Evolutionary conservation across 2,329 filamentous ascomycete genomes (phyloP).

Genomic region (Emmonsiellopsis sp.): DNA sequence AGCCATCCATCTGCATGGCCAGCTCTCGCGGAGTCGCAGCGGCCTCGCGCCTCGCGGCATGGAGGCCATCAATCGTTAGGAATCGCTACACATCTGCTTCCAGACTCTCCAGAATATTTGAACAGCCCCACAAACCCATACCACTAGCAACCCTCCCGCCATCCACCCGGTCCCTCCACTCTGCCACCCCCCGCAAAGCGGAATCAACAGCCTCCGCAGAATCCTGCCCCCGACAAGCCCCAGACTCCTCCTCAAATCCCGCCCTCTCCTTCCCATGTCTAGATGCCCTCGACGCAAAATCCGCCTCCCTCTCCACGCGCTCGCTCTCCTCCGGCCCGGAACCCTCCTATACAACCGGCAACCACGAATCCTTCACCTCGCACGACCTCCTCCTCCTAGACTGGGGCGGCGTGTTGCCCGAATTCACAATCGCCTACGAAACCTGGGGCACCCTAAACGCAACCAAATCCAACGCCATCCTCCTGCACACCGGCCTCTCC

Average conservation of each 20-base stretch:
- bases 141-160: not conserved
- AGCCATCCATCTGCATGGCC: not conserved
- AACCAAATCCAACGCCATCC: slow-evolving; percentile 76
- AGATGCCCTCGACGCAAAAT: slow-evolving; percentile 70
- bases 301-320: slow-evolving; percentile 59
- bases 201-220: slow-evolving; percentile 2
- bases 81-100: not conserved
- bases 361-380: slow-evolving; percentile 69
- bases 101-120: not conserved
- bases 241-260: slow-evolving; percentile 54
- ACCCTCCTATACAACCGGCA: slow-evolving; percentile 84
- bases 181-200: slow-evolving; percentile 2
- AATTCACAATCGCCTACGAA: slow-evolving; percentile 88
- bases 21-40: not conserved
- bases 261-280: slow-evolving; percentile 85
- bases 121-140: not conserved
- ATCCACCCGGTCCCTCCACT: slow-evolving; percentile 2
- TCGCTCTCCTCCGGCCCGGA: slow-evolving; percentile 73
- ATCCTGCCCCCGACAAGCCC: not conserved
- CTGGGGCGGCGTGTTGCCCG: slow-evolving; percentile 85
- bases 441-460: slow-evolving; percentile 77
- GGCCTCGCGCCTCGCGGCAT: not conserved
- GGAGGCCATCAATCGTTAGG: not conserved
- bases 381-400: slow-evolving; percentile 69
- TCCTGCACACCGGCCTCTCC: slow-evolving; percentile 87